Percentiles rank a stretch among this genome's conserved stretches.
phyloP scores from a whole-genome alignment of 495 filamentous ascomycete species.

The Penicillium robsamsonii region DNA sequence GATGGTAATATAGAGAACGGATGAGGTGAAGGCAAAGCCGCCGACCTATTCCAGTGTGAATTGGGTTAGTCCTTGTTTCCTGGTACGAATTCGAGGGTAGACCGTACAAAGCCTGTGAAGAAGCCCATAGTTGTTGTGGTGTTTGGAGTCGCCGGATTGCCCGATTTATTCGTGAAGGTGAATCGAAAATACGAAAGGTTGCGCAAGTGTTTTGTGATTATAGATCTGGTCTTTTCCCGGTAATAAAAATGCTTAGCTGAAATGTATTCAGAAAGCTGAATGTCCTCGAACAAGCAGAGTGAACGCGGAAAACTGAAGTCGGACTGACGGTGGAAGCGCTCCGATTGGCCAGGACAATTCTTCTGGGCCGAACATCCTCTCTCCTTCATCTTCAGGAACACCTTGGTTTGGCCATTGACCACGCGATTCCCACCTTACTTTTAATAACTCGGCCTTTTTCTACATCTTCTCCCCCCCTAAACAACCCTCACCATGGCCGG shows the following conservation, averaged over 20 bases:
- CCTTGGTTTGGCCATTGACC: conserved; percentile 3
- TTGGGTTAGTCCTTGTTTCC: not conserved
- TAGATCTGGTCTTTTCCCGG: not conserved
- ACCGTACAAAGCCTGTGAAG: conserved; percentile 78
- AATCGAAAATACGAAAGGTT: not conserved
- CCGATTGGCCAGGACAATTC: conserved; percentile 48
- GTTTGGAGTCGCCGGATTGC: not conserved
- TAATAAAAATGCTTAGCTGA: conserved; percentile 2
- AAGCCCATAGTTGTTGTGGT: conserved; percentile 60
- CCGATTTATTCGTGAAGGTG: not conserved
- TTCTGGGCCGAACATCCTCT: conserved; percentile 33
- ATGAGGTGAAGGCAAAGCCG: conserved; percentile 82
- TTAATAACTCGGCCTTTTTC: not conserved
- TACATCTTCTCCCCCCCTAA: not conserved
- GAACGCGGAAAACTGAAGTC: conserved; percentile 19
- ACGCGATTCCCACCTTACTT: not conserved
- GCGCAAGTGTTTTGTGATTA: not conserved
- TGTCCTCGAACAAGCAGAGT: conserved; percentile 1
- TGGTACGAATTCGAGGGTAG: not conserved
- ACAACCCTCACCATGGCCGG: conserved; percentile 69
- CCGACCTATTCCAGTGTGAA: conserved; percentile 50
- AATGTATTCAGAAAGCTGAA: not conserved
- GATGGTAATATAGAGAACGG: conserved; percentile 76
- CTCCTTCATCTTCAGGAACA: conserved; percentile 6
- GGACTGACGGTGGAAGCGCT: conserved; percentile 34